Percentiles rank a stretch among this genome's conserved stretches.
These are phyloP conservation scores for Setaria italica DNA, from an alignment of 202 grass and related monocot genomes.

Conservation along the genomic window DNA sequence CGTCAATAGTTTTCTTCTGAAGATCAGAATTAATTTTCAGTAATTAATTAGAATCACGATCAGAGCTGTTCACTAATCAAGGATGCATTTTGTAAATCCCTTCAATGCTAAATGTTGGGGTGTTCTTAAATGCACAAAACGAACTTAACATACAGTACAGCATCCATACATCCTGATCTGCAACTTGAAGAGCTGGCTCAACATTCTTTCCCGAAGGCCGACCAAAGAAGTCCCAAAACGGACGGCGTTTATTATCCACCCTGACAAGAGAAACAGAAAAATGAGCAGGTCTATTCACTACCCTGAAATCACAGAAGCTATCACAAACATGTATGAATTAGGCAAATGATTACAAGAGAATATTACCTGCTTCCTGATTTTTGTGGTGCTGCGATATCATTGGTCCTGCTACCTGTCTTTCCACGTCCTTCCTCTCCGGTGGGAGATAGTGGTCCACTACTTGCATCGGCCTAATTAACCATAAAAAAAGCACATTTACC, in stretches of 20 bases:
- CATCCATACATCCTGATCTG: constrained; percentile 62
- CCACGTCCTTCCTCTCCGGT: constrained; percentile 47
- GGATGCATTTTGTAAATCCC: not conserved
- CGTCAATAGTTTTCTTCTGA: not conserved
- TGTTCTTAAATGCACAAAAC: constrained; percentile 28
- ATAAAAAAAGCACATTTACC: constrained; percentile 42
- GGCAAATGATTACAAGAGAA: constrained; percentile 26
- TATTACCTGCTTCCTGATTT: constrained; percentile 62
- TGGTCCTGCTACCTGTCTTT: constrained; percentile 39
- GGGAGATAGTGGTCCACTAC: constrained; percentile 54
- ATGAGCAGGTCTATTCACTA: constrained; percentile 23
- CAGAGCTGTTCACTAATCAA: not conserved
- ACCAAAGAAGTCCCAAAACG: constrained; percentile 71
- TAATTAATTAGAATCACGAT: constrained; percentile 15
- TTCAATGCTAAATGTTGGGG: not conserved
- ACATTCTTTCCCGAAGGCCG: constrained; percentile 50
- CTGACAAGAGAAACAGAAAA: constrained; percentile 51
- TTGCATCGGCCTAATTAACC: constrained; percentile 67
- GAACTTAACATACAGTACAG: constrained; percentile 23
- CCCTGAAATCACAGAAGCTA: constrained; percentile 39
- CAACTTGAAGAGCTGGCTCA: constrained; percentile 43
- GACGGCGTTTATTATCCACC: constrained; percentile 64
- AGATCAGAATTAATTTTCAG: constrained; percentile 21
- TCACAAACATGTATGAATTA: constrained; percentile 22
- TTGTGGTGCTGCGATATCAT: constrained; percentile 41